phyloP scores from a whole-genome alignment of 495 filamentous ascomycete genomes.

The Tuber indicum region DNA sequence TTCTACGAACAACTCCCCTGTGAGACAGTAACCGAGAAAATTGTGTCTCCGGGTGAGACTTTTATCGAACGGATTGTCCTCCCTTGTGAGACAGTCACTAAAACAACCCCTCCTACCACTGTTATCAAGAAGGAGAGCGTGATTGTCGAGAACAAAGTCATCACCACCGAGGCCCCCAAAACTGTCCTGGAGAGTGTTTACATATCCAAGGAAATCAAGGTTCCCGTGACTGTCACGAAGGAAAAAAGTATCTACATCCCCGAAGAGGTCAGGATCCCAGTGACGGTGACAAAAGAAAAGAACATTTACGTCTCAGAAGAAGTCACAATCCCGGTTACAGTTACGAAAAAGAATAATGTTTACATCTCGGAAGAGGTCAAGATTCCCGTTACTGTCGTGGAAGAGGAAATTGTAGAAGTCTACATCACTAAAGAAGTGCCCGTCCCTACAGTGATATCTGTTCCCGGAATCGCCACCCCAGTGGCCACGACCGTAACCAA shows the following conservation, averaged over 20 bases:
- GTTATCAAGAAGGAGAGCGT: conserved; percentile 13
- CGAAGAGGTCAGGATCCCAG: conserved; percentile 18
- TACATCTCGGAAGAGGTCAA: conserved; percentile 24
- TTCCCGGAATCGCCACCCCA: conserved; percentile 23
- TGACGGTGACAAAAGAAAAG: conserved; percentile 32
- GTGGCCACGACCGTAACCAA: conserved; percentile 28
- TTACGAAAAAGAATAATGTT: conserved; percentile 29
- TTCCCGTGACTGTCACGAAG: conserved; percentile 25
- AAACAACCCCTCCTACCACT: no score
- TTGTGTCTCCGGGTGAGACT: conserved; percentile 19
- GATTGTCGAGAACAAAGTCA: conserved; percentile 23
- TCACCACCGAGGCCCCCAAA: conserved; percentile 28
- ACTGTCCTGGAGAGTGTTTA: conserved; percentile 27
- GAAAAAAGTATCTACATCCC: conserved; percentile 20
- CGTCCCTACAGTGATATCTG: conserved; percentile 11
- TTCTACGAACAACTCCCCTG: conserved; percentile 22
- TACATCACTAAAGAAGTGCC: conserved; percentile 23
- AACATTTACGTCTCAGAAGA: conserved; percentile 23
- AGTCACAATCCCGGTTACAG: conserved; percentile 23
- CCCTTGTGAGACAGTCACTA: conserved; percentile 28
- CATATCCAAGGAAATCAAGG: conserved; percentile 20
- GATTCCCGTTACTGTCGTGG: conserved; percentile 27
- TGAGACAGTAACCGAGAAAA: conserved; percentile 34
- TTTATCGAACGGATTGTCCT: conserved; percentile 24
- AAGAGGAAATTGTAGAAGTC: conserved; percentile 22